Conservation (phyloP, 1,139 yeast species). For the Nakaseomyces sp. region DNA sequence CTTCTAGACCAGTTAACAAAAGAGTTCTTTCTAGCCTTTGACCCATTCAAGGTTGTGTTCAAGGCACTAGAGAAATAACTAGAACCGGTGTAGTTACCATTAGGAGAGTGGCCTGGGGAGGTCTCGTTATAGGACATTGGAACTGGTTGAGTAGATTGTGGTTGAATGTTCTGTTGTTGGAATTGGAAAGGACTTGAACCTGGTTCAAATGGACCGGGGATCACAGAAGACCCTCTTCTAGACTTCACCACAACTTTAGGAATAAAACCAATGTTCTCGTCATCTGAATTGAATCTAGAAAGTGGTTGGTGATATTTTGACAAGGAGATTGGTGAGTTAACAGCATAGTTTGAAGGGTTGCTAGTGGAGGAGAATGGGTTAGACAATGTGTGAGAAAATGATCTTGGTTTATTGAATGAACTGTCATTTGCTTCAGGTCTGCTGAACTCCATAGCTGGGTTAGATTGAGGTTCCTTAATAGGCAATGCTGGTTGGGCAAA, state of each 20-base stretch:
- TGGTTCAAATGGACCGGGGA: background rate
- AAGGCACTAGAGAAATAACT: slow-evolving; percentile 1
- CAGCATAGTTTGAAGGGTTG: background rate
- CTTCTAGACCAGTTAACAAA: slow-evolving; percentile 12
- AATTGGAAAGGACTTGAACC: slow-evolving; percentile 8
- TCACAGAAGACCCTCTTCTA: slow-evolving; percentile 28
- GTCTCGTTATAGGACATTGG: slow-evolving; percentile 1
- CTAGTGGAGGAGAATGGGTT: slow-evolving; percentile 11
- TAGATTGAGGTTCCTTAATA: background rate
- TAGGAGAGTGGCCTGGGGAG: background rate
- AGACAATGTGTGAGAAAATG: slow-evolving; percentile 23
- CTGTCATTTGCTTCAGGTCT: slow-evolving; percentile 16
- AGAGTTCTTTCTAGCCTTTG: slow-evolving; percentile 5
- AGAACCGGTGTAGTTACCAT: slow-evolving; percentile 1
- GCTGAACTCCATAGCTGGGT: slow-evolving; percentile 8
- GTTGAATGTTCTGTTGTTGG: background rate
- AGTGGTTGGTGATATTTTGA: slow-evolving; percentile 9
- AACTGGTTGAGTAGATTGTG: slow-evolving; percentile 1
- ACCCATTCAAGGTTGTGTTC: background rate
- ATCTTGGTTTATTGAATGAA: slow-evolving; percentile 21
- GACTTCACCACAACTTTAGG: slow-evolving; percentile 31
- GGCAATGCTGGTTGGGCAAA: background rate
- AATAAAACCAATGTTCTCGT: slow-evolving; percentile 29
- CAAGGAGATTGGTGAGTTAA: slow-evolving; percentile 6
- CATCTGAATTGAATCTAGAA: slow-evolving; percentile 13